Evolutionary conservation across 495 filamentous ascomycete genomes (phyloP), one percentile per base, ranked within the genome.

Genomic region (Penicillium manginii): DNA sequence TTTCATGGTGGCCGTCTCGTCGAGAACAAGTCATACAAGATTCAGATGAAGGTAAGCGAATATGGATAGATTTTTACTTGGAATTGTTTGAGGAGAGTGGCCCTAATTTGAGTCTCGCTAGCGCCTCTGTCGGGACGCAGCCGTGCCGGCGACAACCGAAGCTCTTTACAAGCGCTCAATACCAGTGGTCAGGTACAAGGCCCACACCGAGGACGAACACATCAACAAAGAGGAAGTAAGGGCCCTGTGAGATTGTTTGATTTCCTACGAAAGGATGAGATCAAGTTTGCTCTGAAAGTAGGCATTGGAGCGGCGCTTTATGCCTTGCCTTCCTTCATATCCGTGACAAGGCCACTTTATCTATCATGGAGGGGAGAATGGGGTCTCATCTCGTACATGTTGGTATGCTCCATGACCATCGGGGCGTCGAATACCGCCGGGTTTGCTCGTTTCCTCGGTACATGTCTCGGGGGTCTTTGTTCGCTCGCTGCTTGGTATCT

Each of bases 361-460:
- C 80, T 83, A 23, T 89, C 89, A 60, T 98, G 93, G 92, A 81
- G 93, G 62, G 94, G 93, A 2, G 94, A 98, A 81, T 98, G 94
- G 94, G 94, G 93, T 14, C 79, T 98, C 2, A 70, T 98, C 37
- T 97, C 93, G 0, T 98, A 96, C 76, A 98, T 98, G 94, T 83
- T 98, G 54, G 94, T 98, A n/a, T 97, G 93, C 70, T 89, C 90
- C 8, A 97, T 97, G 93, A 98, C 93, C 0, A 91, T 97, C 42
- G 94, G 94, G 9, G 90, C 93, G 18, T 90, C 91, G 12, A 98
- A 98, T 64, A 96, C 92, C 21, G 96, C 93, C 6, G 92, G 91
- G 4, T 85, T 81, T 74, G 82, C 91, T 55, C 87, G 94, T 57
- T 94, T 97, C 63, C 74, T 89, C n/a, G 94, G 94, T 53, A 98